Percentiles rank a stretch among this genome's conserved stretches.
Evolutionary conservation across 2,329 filamentous ascomycete genomes (phyloP).

Genomic region (Ceratocystis lukuohia): DNA sequence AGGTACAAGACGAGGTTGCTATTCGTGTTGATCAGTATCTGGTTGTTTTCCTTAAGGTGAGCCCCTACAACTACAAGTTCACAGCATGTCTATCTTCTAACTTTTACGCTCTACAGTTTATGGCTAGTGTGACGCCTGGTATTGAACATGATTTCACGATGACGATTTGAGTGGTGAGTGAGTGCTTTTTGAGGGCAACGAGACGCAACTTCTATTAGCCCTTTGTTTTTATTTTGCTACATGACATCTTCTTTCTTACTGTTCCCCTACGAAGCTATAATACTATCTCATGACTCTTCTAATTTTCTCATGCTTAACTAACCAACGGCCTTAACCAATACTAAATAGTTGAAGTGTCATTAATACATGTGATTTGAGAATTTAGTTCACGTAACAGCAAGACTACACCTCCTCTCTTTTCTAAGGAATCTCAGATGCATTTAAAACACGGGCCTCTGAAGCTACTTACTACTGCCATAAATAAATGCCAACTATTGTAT

Average conservation of each 20-base stretch:
- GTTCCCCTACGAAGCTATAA: neutral
- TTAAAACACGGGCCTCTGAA: too few species aligned
- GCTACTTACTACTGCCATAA: too few species aligned
- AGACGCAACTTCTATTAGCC: neutral
- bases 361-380: too few species aligned
- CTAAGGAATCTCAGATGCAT: too few species aligned
- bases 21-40: slow-evolving; percentile 83
- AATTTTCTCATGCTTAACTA: neutral
- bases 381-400: too few species aligned
- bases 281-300: neutral
- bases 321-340: too few species aligned
- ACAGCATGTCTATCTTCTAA: slow-evolving; percentile 23
- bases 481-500: too few species aligned
- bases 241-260: neutral
- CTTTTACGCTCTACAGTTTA: slow-evolving; percentile 38
- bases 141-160: slow-evolving; percentile 98
- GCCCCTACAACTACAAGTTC: neutral
- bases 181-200: neutral
- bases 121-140: slow-evolving; percentile 81
- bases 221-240: neutral
- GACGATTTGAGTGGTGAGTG: slow-evolving; percentile 53
- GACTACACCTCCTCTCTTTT: too few species aligned
- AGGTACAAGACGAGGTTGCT: slow-evolving; percentile 60
- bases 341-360: too few species aligned
- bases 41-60: slow-evolving; percentile 71